A percentile compares a stretch with the other conserved stretches of the same genome.
Conservation (phyloP, 2,329 filamentous ascomycete genomes). For the Aspergillus uvarum region DNA sequence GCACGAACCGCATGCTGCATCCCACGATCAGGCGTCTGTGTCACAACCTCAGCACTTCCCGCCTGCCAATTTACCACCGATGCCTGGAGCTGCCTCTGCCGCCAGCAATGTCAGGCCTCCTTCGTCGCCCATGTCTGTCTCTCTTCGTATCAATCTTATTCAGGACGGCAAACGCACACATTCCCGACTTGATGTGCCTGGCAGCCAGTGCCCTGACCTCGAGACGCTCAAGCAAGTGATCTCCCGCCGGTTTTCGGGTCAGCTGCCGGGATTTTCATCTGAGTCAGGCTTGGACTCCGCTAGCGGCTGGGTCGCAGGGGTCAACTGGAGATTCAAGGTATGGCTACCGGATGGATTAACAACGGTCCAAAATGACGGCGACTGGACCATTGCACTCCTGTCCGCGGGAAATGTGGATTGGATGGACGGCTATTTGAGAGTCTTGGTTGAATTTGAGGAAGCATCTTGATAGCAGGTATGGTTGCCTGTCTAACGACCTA, state of each 20-base stretch:
- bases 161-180: slow-evolving; percentile 42
- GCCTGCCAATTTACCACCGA: slow-evolving; percentile 18
- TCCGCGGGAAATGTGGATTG: slow-evolving; percentile 46
- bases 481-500: not conserved
- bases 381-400: slow-evolving; percentile 48
- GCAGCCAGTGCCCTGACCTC: slow-evolving; percentile 36
- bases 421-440: slow-evolving; percentile 48
- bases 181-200: slow-evolving; percentile 38
- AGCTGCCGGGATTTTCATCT: slow-evolving; percentile 29
- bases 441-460: slow-evolving; percentile 41
- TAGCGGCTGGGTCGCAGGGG: slow-evolving; percentile 18
- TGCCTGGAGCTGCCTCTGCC: slow-evolving; percentile 8
- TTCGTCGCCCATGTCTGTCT: slow-evolving; percentile 24
- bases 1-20: slow-evolving; percentile 16
- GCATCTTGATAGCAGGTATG: not conserved
- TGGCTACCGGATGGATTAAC: slow-evolving; percentile 46
- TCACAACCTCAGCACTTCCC: slow-evolving; percentile 21
- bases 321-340: slow-evolving; percentile 38
- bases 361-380: slow-evolving; percentile 39
- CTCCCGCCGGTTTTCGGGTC: slow-evolving; percentile 31
- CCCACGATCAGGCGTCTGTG: slow-evolving; percentile 11
- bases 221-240: slow-evolving; percentile 33
- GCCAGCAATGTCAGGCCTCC: slow-evolving; percentile 8
- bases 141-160: slow-evolving; percentile 40
- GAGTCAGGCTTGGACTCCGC: slow-evolving; percentile 21